Evolutionary conservation across 139 green algal genomes (phyloP).

Genomic region (Yamagishiella unicocca): DNA sequence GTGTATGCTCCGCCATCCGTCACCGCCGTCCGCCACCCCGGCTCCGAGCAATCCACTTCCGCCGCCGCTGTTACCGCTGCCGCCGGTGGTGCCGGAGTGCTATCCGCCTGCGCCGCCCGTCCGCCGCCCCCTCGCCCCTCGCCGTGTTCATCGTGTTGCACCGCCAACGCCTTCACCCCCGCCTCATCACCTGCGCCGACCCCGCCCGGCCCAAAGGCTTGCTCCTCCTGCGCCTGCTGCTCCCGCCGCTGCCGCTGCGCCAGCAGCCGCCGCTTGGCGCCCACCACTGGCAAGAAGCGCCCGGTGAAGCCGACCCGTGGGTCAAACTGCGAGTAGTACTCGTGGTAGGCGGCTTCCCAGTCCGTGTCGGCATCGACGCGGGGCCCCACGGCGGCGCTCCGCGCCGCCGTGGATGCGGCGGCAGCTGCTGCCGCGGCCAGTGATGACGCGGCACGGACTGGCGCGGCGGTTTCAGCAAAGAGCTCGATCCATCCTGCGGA

Average conservation of each 20-base stretch:
- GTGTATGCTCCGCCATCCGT: neutral
- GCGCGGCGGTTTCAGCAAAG: constrained; percentile 11
- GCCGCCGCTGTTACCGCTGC: neutral
- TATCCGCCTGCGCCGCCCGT: no score
- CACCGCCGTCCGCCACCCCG: constrained; percentile 23
- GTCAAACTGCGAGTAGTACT: constrained; percentile 39
- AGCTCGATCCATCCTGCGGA: constrained; percentile 36
- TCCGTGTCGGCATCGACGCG: neutral
- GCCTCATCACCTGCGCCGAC: no score
- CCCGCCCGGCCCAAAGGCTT: neutral
- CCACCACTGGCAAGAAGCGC: constrained; percentile 1
- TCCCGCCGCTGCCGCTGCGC: neutral
- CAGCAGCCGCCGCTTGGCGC: constrained; percentile 29
- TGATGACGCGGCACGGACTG: neutral
- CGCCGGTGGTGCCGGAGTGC: neutral
- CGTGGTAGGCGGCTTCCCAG: constrained; percentile 14
- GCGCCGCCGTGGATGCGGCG: neutral
- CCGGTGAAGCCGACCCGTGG: constrained; percentile 36
- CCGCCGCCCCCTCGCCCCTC: no score
- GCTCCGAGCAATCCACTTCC: neutral
- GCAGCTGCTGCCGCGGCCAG: neutral
- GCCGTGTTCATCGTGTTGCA: no score
- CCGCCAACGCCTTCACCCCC: no score
- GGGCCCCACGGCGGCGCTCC: neutral
- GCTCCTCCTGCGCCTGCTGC: neutral